A percentile compares a stretch with the other conserved stretches of the same genome.
Evolutionary conservation across 1,139 yeast genomes (phyloP).

Genomic region (Arxiozyma bovina): DNA sequence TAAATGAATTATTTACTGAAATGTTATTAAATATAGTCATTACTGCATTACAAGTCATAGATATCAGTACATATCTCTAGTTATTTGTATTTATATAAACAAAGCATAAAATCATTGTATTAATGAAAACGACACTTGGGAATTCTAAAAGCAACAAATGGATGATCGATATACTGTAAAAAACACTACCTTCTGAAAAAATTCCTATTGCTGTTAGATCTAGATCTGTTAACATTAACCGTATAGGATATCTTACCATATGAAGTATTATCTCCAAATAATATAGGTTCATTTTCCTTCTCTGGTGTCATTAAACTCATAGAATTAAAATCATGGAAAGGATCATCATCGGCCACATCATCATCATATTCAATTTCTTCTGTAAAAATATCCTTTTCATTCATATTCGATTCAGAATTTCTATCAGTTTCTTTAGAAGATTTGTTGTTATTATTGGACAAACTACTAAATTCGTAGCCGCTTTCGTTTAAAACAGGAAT

Average conservation of each 20-base stretch:
- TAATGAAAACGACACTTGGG: neutral
- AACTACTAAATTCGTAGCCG: slow-evolving; percentile 36
- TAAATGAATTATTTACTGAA: neutral
- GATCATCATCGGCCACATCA: slow-evolving; percentile 44
- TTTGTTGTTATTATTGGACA: slow-evolving; percentile 22
- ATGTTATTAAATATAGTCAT: neutral
- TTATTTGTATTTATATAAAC: slow-evolving; percentile 12
- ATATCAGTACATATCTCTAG: slow-evolving; percentile 8
- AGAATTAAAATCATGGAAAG: slow-evolving; percentile 81
- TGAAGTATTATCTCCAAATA: slow-evolving; percentile 45
- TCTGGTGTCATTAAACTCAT: slow-evolving; percentile 65
- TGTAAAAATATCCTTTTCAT: slow-evolving; percentile 37
- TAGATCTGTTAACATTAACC: slow-evolving; percentile 35
- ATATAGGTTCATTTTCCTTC: slow-evolving; percentile 44
- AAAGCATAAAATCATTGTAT: too few species aligned
- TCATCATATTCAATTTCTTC: slow-evolving; percentile 30
- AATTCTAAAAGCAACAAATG: too few species aligned
- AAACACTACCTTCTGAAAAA: slow-evolving; percentile 35
- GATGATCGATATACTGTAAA: neutral
- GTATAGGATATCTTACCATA: slow-evolving; percentile 65
- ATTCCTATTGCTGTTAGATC: slow-evolving; percentile 33
- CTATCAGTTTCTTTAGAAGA: slow-evolving; percentile 8
- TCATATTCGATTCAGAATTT: slow-evolving; percentile 16
- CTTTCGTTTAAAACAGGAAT: slow-evolving; percentile 72
- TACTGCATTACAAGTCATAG: neutral